Percentiles rank a stretch among this genome's conserved stretches.
These are phyloP conservation scores for Xylariomycetidae sp. DNA, from an alignment of 2,329 filamentous ascomycete genomes.

Conservation along the genomic window DNA sequence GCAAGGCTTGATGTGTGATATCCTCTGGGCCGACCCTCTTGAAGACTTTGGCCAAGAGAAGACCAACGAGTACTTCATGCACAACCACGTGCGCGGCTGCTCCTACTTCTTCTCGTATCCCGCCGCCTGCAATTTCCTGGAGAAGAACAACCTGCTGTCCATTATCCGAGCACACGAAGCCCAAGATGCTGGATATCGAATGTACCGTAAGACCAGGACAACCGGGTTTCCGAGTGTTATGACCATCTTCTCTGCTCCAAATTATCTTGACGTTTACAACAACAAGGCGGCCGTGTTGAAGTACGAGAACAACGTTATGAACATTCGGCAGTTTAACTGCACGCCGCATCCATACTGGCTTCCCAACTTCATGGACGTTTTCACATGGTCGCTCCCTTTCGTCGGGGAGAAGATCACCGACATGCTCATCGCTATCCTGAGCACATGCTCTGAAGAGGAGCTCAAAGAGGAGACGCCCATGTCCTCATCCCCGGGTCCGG, in stretches of 20 bases:
- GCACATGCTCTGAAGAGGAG: constrained; percentile 98
- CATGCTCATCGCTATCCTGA: constrained; percentile 97
- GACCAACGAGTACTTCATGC: constrained; percentile 93
- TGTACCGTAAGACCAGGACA: constrained; percentile 98
- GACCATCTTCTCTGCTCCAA: constrained; percentile 99
- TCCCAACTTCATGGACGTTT: constrained; percentile 99
- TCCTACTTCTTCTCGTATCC: constrained; percentile 99
- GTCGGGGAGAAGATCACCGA: constrained; percentile 99
- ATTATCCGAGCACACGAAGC: constrained; percentile 97
- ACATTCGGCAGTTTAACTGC: constrained; percentile 99
- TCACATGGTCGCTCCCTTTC: constrained; percentile 99
- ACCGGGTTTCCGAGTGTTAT: constrained; percentile 99
- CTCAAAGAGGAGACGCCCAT: constrained; percentile 82
- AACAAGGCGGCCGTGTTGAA: constrained; percentile 99
- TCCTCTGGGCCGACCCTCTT: constrained; percentile 95
- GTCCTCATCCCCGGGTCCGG: constrained; percentile 62
- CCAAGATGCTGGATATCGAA: constrained; percentile 96
- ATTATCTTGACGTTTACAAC: constrained; percentile 99
- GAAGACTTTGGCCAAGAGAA: constrained; percentile 99
- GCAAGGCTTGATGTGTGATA: constrained; percentile 97
- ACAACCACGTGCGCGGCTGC: constrained; percentile 97
- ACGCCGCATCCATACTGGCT: constrained; percentile 99
- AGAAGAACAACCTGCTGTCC: constrained; percentile 97
- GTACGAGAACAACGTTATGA: constrained; percentile 99
- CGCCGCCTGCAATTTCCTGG: constrained; percentile 91